phyloP scores from a whole-genome alignment of 768 basidiomycete genomes.

The Auricularia cornea region DNA sequence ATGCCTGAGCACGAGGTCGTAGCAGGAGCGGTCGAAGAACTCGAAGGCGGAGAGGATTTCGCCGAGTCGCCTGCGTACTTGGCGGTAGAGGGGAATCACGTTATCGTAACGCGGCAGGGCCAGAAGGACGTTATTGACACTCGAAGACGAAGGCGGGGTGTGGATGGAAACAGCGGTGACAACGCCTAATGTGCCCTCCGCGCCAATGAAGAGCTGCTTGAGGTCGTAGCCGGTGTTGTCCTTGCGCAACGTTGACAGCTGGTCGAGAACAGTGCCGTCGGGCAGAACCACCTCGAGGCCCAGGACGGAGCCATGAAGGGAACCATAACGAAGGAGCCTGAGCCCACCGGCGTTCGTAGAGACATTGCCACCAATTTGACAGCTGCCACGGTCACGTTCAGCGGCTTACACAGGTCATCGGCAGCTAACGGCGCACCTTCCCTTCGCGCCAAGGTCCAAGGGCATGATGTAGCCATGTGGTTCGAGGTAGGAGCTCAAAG shows the following conservation, averaged over 20 bases:
- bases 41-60: conserved; percentile 60
- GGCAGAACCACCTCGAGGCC: conserved; percentile 94
- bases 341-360: conserved; percentile 98
- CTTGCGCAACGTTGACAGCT: conserved; percentile 84
- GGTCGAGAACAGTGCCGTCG: conserved; percentile 85
- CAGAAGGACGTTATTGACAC: conserved; percentile 87
- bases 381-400: too few relatives aligned
- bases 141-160: conserved; percentile 72
- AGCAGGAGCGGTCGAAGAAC: conserved; percentile 83
- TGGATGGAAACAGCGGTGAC: conserved; percentile 94
- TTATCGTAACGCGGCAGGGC: conserved; percentile 81
- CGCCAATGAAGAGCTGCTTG: conserved; percentile 96
- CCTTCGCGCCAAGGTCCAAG: conserved; percentile 90
- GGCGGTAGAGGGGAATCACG: conserved; percentile 77
- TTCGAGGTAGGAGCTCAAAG: conserved; percentile 75
- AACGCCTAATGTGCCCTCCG: conserved; percentile 92
- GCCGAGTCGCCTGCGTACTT: conserved; percentile 21
- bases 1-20: conserved; percentile 76
- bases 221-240: conserved; percentile 78
- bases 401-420: too few relatives aligned
- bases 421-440: conserved; percentile 60
- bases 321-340: conserved; percentile 87
- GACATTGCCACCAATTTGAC: conserved; percentile 96
- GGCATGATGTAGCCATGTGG: conserved; percentile 94
- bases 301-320: conserved; percentile 87